A percentile compares a stretch with the other conserved stretches of the same genome.
phyloP scores from a whole-genome alignment of 2,329 filamentous ascomycete species.

The Beauveria medogensis region DNA sequence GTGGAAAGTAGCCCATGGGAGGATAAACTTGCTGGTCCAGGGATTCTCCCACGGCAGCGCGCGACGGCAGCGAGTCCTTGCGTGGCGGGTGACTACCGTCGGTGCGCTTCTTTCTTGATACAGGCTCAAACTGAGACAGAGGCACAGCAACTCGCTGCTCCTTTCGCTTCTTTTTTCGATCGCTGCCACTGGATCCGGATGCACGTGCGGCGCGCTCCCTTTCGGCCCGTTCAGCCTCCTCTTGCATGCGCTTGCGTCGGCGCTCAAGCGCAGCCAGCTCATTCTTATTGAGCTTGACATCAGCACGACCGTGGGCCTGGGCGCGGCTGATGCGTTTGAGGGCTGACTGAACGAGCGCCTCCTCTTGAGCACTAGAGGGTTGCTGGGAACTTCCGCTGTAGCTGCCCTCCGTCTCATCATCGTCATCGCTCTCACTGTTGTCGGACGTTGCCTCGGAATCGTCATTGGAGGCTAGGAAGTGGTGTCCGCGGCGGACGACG shows the following conservation, averaged over 20 bases:
- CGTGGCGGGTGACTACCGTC: constrained; percentile 16
- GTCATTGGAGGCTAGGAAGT: constrained; percentile 27
- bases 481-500: constrained; percentile 30
- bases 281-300: constrained; percentile 71
- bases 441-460: constrained; percentile 25
- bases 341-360: constrained; percentile 68
- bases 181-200: constrained; percentile 20
- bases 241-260: constrained; percentile 51
- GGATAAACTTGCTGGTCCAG: constrained; percentile 26
- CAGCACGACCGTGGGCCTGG: constrained; percentile 64
- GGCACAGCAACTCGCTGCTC: constrained; percentile 45
- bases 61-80: constrained; percentile 30
- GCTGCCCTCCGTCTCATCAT: constrained; percentile 38
- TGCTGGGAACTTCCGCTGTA: constrained; percentile 45
- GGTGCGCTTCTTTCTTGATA: constrained; percentile 28
- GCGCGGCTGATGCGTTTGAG: constrained; percentile 73
- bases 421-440: constrained; percentile 30
- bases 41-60: constrained; percentile 25
- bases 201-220: constrained; percentile 6
- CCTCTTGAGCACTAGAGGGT: constrained; percentile 58
- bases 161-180: constrained; percentile 32
- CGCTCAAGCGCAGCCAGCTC: constrained; percentile 76
- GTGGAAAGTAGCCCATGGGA: constrained; percentile 44
- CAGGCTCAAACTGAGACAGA: constrained; percentile 41
- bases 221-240: constrained; percentile 26